phyloP scores from a whole-genome alignment of 2,329 filamentous ascomycete species.

The Arthrobotrys sinensis region DNA sequence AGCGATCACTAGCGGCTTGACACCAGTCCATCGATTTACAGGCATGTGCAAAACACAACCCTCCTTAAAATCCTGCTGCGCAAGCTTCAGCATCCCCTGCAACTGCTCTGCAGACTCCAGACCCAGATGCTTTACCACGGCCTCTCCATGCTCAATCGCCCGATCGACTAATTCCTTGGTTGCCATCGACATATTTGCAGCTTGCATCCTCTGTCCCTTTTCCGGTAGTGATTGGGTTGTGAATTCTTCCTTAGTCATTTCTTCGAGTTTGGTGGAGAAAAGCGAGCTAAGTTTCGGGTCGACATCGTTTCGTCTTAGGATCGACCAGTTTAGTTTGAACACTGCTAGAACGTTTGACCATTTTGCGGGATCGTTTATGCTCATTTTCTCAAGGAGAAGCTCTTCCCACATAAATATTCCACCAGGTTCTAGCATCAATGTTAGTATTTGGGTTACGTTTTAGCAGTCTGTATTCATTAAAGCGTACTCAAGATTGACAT shows the following conservation, averaged over 20 bases:
- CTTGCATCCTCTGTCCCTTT: slow-evolving; percentile 38
- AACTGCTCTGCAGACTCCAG: slow-evolving; percentile 29
- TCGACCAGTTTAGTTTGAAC: slow-evolving; percentile 46
- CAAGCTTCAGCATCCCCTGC: slow-evolving; percentile 26
- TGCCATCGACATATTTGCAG: slow-evolving; percentile 43
- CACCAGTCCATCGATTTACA: slow-evolving; percentile 40
- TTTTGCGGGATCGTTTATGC: slow-evolving; percentile 19
- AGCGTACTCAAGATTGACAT: slow-evolving; percentile 32
- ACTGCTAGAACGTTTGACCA: slow-evolving; percentile 36
- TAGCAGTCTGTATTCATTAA: neutral
- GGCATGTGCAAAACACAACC: slow-evolving; percentile 44
- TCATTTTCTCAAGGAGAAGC: slow-evolving; percentile 41
- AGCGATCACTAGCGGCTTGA: slow-evolving; percentile 6
- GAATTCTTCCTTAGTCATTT: slow-evolving; percentile 27
- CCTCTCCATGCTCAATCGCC: slow-evolving; percentile 24
- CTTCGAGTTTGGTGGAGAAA: slow-evolving; percentile 25
- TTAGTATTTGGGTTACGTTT: neutral
- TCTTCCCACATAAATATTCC: slow-evolving; percentile 41
- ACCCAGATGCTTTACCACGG: slow-evolving; percentile 33
- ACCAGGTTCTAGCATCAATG: slow-evolving; percentile 14
- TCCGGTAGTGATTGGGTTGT: slow-evolving; percentile 32
- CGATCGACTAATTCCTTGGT: slow-evolving; percentile 30
- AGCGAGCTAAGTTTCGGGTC: slow-evolving; percentile 39
- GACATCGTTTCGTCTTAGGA: slow-evolving; percentile 40
- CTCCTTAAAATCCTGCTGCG: slow-evolving; percentile 41